Evolutionary conservation across 2,329 filamentous ascomycete species (phyloP), one percentile per base, ranked within the genome.

Genomic region (Alternaria sp.): DNA sequence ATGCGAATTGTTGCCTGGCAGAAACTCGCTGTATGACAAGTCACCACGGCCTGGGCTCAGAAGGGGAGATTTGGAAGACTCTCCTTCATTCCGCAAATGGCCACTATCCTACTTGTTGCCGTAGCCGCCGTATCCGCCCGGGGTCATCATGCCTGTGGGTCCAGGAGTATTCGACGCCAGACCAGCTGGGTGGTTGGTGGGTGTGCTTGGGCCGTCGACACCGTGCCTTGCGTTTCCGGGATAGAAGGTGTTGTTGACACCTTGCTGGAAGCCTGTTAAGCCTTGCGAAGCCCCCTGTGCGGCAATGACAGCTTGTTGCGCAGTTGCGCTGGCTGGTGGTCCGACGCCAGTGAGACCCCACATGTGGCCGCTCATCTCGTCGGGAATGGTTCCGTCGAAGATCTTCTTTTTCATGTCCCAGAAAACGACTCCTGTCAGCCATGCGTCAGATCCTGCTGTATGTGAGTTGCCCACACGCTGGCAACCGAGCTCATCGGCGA

Each of bases 371-470:
- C 96, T 93, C 70, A 96, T 85, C 32, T 86, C 91, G 28, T 92
- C 88, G 7, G 92, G 89, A 50, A 97, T 91, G 23, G 89, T 86
- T 65, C 92, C 91, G 72, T 91, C 90, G 81, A 97, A 98, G 68
- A 98, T 92, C 76, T 92, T 90, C 77, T 93, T 91, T 63, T 90
- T 89, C 85, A 98, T 91, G 74, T 93, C 91, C 87, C 97, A 99
- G 82, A 97, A 99, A 28, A 97, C 93, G 72, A 91, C 91, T 52
- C 96, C 96, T 0, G 96, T 99, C 28, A 99, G 87, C 72, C 97
- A 88, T 19, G 93, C 95, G 80, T 99, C 96, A 0, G 93, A 97
- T 26, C 95, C 96, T 43, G 94, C 96, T 77, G 97, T 94, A 79
- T 99, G 96, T 55, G 93, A 92, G 32, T 90, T 88, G 11, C 96